Evolutionary conservation across 768 basidiomycete species (phyloP), one percentile per base, ranked within the genome.

Genomic region (Rhizopogon vesiculosus): DNA sequence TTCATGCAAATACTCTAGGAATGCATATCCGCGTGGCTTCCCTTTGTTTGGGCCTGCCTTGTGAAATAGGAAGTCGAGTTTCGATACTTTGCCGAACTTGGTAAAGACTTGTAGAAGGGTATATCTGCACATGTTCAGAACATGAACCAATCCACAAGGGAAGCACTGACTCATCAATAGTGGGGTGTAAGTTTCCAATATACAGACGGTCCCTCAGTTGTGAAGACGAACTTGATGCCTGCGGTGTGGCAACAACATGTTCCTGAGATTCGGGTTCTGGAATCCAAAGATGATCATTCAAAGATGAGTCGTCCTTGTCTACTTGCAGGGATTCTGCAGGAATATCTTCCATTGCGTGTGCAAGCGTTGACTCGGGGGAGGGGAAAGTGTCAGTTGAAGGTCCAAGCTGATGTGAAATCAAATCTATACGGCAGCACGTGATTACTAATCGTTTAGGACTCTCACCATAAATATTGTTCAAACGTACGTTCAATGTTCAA

Each of bases 1-100:
- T 73, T 85, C 78, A 43, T 80, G 80, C 31, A 78, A 78, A 64
- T 86, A 98, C 73, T 98, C 92, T 35, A 99, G 73, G 62, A 98
- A 99, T 0, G 94, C 95, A 70, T 96, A 98, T 5, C 97, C 96
- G 12, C 95, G 78, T 0, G 97, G 95, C 68, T 91, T 97, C 16
- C 97, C 97, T 67, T 87, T 94, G 64, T 86, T 72, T 12, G 85
- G 79, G 0, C 96, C 97, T 0, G 88, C 76, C 72, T 96, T 98
- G 78, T 99, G 95, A 66, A 98, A 98, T 59, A 98, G 79, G 69
- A 86, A 98, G 71, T 99, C 97, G 51, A 98, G 81, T 61, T 93
- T 92, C 19, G 92, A 82, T 57, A 98, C 81, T 71, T 92, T 93
- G 53, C 97, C 97, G 68, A 86, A 94, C 72, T 89, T 94, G 33